A percentile compares a stretch with the other conserved stretches of the same genome.
Conservation (phyloP, 441 rosid species). For the Omphalea diandra region DNA sequence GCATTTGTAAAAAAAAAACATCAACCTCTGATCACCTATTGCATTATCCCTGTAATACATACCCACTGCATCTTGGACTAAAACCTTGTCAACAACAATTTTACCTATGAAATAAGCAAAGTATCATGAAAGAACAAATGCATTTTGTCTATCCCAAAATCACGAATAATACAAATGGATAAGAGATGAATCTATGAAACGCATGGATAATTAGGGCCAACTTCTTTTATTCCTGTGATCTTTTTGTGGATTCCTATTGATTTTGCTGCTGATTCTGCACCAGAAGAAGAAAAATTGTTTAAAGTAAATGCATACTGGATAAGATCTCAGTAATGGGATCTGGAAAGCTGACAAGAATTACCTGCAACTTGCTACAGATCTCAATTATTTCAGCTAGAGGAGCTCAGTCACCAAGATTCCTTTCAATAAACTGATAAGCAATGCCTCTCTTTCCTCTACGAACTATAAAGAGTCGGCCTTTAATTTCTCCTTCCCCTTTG, state of each 20-base stretch:
- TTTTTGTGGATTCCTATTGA: conserved; percentile 25
- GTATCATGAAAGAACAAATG: neutral
- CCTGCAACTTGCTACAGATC: conserved; percentile 58
- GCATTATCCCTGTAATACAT: neutral
- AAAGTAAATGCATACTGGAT: conserved; percentile 10
- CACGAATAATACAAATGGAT: conserved; percentile 4
- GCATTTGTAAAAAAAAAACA: neutral
- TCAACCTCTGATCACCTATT: neutral
- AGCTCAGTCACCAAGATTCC: conserved; percentile 73
- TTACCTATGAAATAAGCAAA: neutral
- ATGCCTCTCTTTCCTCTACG: conserved; percentile 51
- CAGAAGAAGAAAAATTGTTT: conserved; percentile 30
- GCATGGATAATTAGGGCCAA: neutral
- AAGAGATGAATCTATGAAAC: conserved; percentile 17
- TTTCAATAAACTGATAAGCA: conserved; percentile 66
- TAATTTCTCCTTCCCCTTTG: conserved; percentile 67
- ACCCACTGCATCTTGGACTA: neutral
- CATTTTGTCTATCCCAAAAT: conserved; percentile 8
- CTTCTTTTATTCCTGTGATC: conserved; percentile 27
- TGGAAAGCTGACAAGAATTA: conserved; percentile 25
- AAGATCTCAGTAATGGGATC: neutral
- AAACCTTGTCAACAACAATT: neutral
- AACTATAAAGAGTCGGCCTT: conserved; percentile 61
- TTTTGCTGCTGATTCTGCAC: conserved; percentile 39
- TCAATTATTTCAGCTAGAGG: conserved; percentile 54